Percentiles rank a stretch among this genome's conserved stretches.
These are phyloP conservation scores for Nissolia schottii DNA, from an alignment of 306 rosid genomes.

Conservation along the genomic window DNA sequence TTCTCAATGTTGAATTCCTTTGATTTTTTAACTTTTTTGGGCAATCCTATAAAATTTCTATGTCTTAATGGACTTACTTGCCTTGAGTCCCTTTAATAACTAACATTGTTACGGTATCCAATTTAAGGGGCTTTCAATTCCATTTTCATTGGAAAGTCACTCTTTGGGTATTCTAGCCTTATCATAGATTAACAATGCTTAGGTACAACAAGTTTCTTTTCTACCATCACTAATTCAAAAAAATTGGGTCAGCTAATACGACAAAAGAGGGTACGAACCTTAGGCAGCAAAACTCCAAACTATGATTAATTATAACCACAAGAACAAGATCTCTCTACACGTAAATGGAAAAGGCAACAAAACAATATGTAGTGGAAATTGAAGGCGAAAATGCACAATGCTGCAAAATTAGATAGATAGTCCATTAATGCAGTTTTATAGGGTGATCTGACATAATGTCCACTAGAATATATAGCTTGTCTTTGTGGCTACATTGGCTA, in stretches of 20 bases:
- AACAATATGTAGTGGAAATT: neutral
- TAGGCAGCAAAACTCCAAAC: neutral
- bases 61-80: conserved; percentile 8
- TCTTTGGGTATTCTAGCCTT: conserved; percentile 28
- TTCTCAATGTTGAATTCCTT: neutral
- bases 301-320: conserved; percentile 8
- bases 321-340: neutral
- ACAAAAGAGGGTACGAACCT: conserved; percentile 25
- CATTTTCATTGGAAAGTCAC: neutral
- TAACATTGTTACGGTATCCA: conserved; percentile 16
- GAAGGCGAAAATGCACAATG: neutral
- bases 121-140: conserved; percentile 15
- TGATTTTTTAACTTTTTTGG: conserved; percentile 3
- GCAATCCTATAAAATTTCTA: conserved; percentile 1
- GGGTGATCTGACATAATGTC: neutral
- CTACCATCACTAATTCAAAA: conserved; percentile 29
- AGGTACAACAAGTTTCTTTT: conserved; percentile 22
- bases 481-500: neutral
- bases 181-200: conserved; percentile 19
- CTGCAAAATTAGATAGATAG: neutral
- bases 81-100: conserved; percentile 7
- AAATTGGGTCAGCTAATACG: conserved; percentile 27
- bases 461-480: neutral
- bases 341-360: neutral
- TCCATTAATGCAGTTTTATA: neutral